These are phyloP conservation scores for Oryza punctata DNA, from an alignment of 176 grass and related monocot genomes.

Conservation along the genomic window DNA sequence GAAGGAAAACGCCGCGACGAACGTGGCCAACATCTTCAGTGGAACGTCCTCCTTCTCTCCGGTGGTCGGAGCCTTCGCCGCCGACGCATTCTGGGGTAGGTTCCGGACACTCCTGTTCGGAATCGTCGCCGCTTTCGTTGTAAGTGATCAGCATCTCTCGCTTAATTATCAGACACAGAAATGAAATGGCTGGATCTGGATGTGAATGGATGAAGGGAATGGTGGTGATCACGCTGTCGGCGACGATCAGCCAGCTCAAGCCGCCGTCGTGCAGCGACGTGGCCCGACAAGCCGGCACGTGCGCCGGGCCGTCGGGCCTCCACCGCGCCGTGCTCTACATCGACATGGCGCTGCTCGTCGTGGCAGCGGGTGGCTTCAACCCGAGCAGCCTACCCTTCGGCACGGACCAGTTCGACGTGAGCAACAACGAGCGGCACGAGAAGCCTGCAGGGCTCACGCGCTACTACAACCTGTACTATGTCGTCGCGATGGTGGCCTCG, in stretches of 20 bases:
- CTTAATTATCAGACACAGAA: no score
- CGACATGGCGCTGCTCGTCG: slow-evolving; percentile 35
- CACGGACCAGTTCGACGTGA: slow-evolving; percentile 45
- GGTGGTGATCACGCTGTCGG: slow-evolving; percentile 23
- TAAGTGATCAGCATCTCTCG: not conserved
- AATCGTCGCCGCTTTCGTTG: not conserved
- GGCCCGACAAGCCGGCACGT: slow-evolving; percentile 25
- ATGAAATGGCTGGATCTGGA: no score
- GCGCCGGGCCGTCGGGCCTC: slow-evolving; percentile 21
- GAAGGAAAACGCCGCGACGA: not conserved
- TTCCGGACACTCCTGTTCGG: slow-evolving; percentile 40
- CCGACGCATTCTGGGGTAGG: slow-evolving; percentile 52
- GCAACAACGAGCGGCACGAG: slow-evolving; percentile 10
- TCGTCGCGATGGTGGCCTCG: not conserved
- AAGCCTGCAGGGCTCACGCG: not conserved
- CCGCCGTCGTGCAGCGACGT: slow-evolving; percentile 19
- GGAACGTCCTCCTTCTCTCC: slow-evolving; percentile 37
- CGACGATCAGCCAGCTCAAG: slow-evolving; percentile 27
- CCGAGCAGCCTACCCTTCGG: slow-evolving; percentile 53
- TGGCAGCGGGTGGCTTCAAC: slow-evolving; percentile 13
- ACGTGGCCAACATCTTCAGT: slow-evolving; percentile 31
- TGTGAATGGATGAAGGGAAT: slow-evolving; percentile 14
- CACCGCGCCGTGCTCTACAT: slow-evolving; percentile 46
- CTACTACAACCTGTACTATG: slow-evolving; percentile 45
- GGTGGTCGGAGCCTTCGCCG: slow-evolving; percentile 52